These are phyloP conservation scores for Cutaneotrichosporon sp. DNA, from an alignment of 1,284 basidiomycete species.

Conservation along the genomic window DNA sequence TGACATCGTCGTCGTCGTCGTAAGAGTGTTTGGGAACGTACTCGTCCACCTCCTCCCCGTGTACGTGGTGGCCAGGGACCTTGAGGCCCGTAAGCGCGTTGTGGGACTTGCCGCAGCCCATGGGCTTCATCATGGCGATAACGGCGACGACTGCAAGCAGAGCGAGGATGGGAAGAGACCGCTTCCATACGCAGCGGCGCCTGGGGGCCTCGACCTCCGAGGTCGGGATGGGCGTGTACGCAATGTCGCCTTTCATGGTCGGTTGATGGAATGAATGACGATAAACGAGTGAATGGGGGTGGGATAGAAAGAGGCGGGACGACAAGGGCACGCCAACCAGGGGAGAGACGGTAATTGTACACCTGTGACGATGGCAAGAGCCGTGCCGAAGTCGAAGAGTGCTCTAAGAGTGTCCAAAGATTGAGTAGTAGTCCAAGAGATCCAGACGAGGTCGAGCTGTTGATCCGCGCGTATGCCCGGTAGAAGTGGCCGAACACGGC, in stretches of 20 bases:
- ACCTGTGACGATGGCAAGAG: not conserved
- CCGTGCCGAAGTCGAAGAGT: too few species aligned
- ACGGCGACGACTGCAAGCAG: not conserved
- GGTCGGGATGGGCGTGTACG: not conserved
- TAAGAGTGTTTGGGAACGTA: not conserved
- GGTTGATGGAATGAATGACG: too few species aligned
- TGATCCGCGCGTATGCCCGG: too few species aligned
- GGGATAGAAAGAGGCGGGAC: not conserved
- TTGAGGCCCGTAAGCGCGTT: not conserved
- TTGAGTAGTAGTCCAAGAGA: too few species aligned
- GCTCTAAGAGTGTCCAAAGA: too few species aligned
- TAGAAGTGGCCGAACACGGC: too few species aligned
- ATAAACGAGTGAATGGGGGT: not conserved
- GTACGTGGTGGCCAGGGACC: not conserved
- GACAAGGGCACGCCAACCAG: too few species aligned
- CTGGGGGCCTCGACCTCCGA: not conserved
- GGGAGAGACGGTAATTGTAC: too few species aligned
- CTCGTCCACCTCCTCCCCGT: not conserved
- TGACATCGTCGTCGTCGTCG: not conserved
- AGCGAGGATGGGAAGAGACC: not conserved
- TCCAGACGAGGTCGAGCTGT: too few species aligned
- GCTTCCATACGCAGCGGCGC: not conserved
- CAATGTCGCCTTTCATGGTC: slow-evolving; percentile 1
- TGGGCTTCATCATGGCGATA: not conserved
- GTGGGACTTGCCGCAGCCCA: not conserved